These are phyloP conservation scores for Taxillus chinensis DNA, from an alignment of 164 flowering plant genomes.

Conservation along the genomic window DNA sequence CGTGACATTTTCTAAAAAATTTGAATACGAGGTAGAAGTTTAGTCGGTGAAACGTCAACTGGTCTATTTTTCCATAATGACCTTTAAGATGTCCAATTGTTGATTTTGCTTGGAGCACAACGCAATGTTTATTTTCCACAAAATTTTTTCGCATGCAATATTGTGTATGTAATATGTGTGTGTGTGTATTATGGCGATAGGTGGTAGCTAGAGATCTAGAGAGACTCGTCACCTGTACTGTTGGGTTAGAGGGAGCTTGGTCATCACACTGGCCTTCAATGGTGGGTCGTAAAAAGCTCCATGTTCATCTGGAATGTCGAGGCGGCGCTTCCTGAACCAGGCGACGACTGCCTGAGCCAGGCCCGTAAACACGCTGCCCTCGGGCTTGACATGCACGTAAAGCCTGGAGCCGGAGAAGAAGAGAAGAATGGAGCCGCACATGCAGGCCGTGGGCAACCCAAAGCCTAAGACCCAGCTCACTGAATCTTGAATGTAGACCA, in stretches of 20 bases:
- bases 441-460: conserved; percentile 52
- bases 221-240: conserved; percentile 23
- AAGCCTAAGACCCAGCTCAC: conserved; percentile 73
- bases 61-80: too few species aligned
- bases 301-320: conserved; percentile 20
- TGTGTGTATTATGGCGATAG: too few species aligned
- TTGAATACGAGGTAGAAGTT: too few species aligned
- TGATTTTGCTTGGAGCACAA: too few species aligned
- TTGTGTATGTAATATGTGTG: too few species aligned
- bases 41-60: too few species aligned
- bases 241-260: conserved; percentile 35
- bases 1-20: too few species aligned
- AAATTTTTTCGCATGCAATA: too few species aligned
- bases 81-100: too few species aligned
- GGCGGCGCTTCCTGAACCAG: conserved; percentile 45
- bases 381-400: conserved; percentile 52
- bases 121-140: too few species aligned
- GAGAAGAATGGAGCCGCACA: conserved; percentile 39
- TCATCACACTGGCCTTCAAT: conserved; percentile 7
- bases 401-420: conserved; percentile 56
- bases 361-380: conserved; percentile 60
- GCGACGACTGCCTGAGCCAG: conserved; percentile 50
- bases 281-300: conserved; percentile 43
- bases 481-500: conserved; percentile 63
- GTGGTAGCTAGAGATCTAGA: too few species aligned